Percentiles rank a stretch among this genome's conserved stretches.
Evolutionary conservation across 2,329 filamentous ascomycete species (phyloP).

Genomic region (Fusarium compactum): DNA sequence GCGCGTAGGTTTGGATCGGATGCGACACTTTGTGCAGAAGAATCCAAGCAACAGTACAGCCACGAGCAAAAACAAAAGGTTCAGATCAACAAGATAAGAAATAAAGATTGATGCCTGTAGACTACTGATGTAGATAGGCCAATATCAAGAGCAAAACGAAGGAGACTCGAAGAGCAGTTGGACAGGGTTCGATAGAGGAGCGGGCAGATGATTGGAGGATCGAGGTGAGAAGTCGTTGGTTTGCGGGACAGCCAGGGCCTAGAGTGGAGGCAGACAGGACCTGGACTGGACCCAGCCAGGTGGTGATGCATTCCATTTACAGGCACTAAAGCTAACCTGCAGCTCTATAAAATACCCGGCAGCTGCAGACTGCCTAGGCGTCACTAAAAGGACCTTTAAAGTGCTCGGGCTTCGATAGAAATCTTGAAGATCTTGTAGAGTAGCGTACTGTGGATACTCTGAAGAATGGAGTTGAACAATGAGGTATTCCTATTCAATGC

Average conservation of each 20-base stretch:
- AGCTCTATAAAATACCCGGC: conserved; percentile 9
- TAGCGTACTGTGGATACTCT: conserved; percentile 5
- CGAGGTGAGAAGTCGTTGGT: conserved; percentile 28
- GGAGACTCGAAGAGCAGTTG: conserved; percentile 41
- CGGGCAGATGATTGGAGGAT: conserved; percentile 45
- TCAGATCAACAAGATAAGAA: conserved; percentile 30
- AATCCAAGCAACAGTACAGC: conserved; percentile 13
- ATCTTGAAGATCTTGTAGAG: neutral
- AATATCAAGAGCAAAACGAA: conserved; percentile 43
- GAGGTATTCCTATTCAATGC: neutral
- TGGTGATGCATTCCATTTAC: conserved; percentile 36
- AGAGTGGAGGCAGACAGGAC: conserved; percentile 32
- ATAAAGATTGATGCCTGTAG: conserved; percentile 32
- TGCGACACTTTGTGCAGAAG: conserved; percentile 32
- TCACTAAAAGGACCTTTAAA: neutral
- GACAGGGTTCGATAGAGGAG: conserved; percentile 44
- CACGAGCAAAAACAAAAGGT: neutral
- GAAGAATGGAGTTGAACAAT: neutral
- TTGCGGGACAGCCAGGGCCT: conserved; percentile 36
- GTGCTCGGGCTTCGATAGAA: neutral
- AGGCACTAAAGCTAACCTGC: conserved; percentile 20
- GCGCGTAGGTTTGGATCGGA: conserved; percentile 36
- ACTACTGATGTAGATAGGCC: conserved; percentile 18
- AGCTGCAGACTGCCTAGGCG: conserved; percentile 4
- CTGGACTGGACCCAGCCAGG: conserved; percentile 27